Conservation (phyloP, 1,139 yeast genomes). For the Debaryomyces sp. region DNA sequence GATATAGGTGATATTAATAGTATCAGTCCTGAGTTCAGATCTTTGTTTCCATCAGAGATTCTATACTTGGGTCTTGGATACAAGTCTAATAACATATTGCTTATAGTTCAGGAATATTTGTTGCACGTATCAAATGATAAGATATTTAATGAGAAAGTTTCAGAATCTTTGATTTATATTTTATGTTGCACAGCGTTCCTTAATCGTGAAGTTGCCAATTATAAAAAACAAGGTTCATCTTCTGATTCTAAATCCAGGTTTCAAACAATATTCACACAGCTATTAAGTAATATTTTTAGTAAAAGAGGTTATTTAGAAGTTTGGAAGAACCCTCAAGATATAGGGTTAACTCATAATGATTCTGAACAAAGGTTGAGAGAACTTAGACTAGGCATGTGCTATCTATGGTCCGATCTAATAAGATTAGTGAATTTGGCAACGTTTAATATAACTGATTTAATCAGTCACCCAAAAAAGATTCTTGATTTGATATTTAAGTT, state of each 20-base stretch:
- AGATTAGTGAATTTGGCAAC: slow-evolving; percentile 35
- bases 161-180: slow-evolving; percentile 26
- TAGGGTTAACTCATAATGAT: slow-evolving; percentile 21
- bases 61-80: slow-evolving; percentile 20
- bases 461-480: slow-evolving; percentile 24
- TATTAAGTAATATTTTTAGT: slow-evolving; percentile 13
- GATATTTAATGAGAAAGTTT: slow-evolving; percentile 5
- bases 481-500: slow-evolving; percentile 24
- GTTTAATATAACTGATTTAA: slow-evolving; percentile 30
- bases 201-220: slow-evolving; percentile 24
- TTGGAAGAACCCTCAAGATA: slow-evolving; percentile 42
- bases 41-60: slow-evolving; percentile 31
- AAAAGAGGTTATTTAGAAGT: slow-evolving; percentile 25
- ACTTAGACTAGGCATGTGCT: slow-evolving; percentile 36
- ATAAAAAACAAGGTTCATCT: slow-evolving; percentile 17
- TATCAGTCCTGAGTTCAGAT: slow-evolving; percentile 18
- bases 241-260: slow-evolving; percentile 3
- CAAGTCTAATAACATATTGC: slow-evolving; percentile 19
- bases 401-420: slow-evolving; percentile 40
- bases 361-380: slow-evolving; percentile 24
- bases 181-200: slow-evolving; percentile 27
- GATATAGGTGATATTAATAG: slow-evolving; percentile 15
- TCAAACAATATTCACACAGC: slow-evolving; percentile 3
- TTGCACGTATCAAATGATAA: slow-evolving; percentile 8
- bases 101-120: slow-evolving; percentile 20